Base-by-base conservation (phyloP, 2,329 filamentous ascomycete genomes). In the Nemania sp. region DNA sequence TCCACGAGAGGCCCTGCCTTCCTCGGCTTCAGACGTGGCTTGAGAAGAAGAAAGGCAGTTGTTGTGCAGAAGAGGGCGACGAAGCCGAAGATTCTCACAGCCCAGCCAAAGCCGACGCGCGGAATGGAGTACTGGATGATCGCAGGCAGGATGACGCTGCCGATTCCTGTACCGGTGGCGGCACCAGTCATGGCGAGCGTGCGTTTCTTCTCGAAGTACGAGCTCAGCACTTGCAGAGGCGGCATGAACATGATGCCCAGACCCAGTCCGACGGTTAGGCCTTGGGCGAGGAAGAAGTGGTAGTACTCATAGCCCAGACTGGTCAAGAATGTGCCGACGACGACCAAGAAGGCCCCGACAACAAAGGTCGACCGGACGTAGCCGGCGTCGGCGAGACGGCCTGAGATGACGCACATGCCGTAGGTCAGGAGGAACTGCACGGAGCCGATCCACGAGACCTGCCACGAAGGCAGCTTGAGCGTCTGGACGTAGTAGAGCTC, bases 71-170 rank as follows among this genome's bases (percentile, higher is more conserved):
- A 52, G 22, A 56, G 37, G 12, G 48, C 43, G 5, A 88, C 76
- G 54, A 89, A 82, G 0, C 79, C 84, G 22, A 84, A 72, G 3
- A 80, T 77, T 1, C 86, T 75, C 23, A 86, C 77, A 0, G 86
- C 84, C 84, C 85, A 88, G 1, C 77, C 75, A 62, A 88, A 89
- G 0, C 86, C 86, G 14, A 88, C 70, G 23, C 71, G 73, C 0
- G 84, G 84, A 3, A 87, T 75, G 6, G 88, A 70, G 48, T 83
- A 79, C 64, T 79, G 75, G 5, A 82, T 73, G 2, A 80, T 74
- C 1, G 80, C 77, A 0, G 86, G 85, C 63, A 86, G 88, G 6
- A 89, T 73, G 3, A 88, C 71, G 2, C 84, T 84, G 1, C 86
- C 86, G 0, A 80, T 77, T 1, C 81, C 79, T 11, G 82, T 83